These are phyloP conservation scores for Phytopythium ostracodes DNA, from an alignment of 352 stramenopile species.

Conservation along the genomic window DNA sequence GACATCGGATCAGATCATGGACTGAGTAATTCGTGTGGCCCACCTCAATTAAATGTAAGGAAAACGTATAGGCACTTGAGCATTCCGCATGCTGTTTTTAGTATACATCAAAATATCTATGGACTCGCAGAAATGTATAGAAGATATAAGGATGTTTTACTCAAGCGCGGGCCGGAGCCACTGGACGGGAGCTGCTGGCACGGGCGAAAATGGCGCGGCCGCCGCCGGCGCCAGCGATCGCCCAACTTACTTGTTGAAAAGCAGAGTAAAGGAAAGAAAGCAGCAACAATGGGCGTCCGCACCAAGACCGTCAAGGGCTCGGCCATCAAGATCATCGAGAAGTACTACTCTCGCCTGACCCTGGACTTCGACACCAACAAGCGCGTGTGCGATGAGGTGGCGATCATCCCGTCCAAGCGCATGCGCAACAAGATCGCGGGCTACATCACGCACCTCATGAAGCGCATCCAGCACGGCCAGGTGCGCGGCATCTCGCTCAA, in stretches of 20 bases:
- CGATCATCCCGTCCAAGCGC: conserved; percentile 99
- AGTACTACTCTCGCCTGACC: conserved; percentile 99
- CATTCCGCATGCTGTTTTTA: no score
- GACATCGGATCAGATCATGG: conserved; percentile 5
- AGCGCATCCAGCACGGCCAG: conserved; percentile 98
- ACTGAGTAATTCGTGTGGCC: conserved; percentile 14
- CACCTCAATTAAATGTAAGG: conserved; percentile 7
- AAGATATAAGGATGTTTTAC: no score
- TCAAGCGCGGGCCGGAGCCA: conserved; percentile 1
- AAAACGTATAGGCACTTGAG: conserved; percentile 16
- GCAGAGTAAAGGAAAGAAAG: conserved; percentile 32
- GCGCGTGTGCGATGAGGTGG: conserved; percentile 95
- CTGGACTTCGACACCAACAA: conserved; percentile 99
- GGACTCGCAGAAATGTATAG: no score
- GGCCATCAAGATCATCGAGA: conserved; percentile 99
- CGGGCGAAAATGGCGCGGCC: conserved; percentile 10
- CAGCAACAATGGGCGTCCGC: conserved; percentile 95
- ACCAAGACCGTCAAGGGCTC: conserved; percentile 99
- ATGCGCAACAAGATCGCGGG: conserved; percentile 99
- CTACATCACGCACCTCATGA: conserved; percentile 99
- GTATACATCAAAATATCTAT: no score
- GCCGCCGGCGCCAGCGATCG: not conserved
- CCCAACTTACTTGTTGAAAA: conserved; percentile 28
- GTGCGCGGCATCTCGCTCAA: conserved; percentile 99
- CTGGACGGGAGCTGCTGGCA: conserved; percentile 9